Conservation (phyloP, 495 filamentous ascomycete species). For the Podospora pseudoanserina region DNA sequence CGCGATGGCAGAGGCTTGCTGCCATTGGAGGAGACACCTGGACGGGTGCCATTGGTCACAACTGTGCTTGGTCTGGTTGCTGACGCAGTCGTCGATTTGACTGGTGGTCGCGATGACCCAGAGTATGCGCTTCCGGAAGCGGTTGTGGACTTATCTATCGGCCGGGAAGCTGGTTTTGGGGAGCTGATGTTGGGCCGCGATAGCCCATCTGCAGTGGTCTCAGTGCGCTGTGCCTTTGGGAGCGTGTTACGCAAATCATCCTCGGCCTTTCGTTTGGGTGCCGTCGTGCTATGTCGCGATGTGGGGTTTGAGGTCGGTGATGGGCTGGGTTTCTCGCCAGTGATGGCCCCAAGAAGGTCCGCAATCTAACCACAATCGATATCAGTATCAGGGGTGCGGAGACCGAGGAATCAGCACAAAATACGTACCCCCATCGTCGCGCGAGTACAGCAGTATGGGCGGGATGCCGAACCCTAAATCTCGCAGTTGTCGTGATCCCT, state of each 20-base stretch:
- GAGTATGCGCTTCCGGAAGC: conserved; percentile 5
- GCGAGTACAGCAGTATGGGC: not conserved
- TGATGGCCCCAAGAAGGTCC: conserved; percentile 55
- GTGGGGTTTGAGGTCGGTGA: conserved; percentile 28
- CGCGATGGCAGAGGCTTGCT: not conserved
- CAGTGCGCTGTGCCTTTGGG: conserved; percentile 31
- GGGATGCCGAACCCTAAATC: conserved; percentile 7
- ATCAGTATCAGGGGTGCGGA: conserved; percentile 13
- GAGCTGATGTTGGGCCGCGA: conserved; percentile 19
- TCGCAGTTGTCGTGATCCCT: conserved; percentile 22
- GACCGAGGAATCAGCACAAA: not conserved
- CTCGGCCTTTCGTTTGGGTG: conserved; percentile 52
- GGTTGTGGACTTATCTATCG: conserved; percentile 10
- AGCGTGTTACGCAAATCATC: conserved; percentile 37
- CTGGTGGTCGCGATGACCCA: conserved; percentile 3
- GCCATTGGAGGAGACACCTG: not conserved
- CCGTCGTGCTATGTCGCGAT: conserved; percentile 21
- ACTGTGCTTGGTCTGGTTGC: conserved; percentile 2
- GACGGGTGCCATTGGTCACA: not conserved
- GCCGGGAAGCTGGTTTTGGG: conserved; percentile 20
- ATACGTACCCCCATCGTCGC: conserved; percentile 31
- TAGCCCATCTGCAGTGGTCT: conserved; percentile 18
- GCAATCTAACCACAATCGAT: conserved; percentile 37
- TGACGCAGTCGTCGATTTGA: conserved; percentile 19
- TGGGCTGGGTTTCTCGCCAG: conserved; percentile 42